Base-by-base conservation (phyloP, 2,329 filamentous ascomycete genomes). In the Venturia nashicola region DNA sequence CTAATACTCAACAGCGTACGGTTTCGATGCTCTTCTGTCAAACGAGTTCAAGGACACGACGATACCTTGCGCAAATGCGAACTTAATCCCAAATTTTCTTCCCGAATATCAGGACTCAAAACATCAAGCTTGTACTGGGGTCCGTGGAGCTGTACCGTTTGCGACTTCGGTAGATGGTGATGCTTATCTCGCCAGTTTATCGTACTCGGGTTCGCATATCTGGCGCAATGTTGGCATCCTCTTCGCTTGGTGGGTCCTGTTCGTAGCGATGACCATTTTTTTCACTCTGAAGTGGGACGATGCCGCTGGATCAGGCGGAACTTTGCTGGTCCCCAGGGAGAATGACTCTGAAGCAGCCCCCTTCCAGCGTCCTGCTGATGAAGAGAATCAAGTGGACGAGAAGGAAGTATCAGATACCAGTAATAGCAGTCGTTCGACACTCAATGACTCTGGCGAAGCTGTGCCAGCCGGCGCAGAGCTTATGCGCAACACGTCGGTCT, bases 31-130 rank as follows among this genome's bases (percentile, higher is more conserved):
- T 9, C 63, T 74, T 16, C 69, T 82, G 59, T 73, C 77, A 20
- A 82, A 82, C 65, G 81, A 83, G 71, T 87, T 89, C 68, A 81
- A 84, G 65, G 78, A 80, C 6, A 79, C 77, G 1, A 69, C 78
- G 0, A 87, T 86, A 59, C 73, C 76, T 1, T 91, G 88, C 66
- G 79, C 82, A 5, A 27, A 63, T 0, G 77, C 77, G 2, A 82
- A 87, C 69, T 76, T 87, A 39, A 80, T 88, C 14, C 86, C 86
- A 2, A 80, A 78, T 9, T 73, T 80, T 6, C 77, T 83, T 67
- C 76, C 82, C 1, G 73, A 73, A 4, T 84, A 82, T 68, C 84
- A 87, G 68, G 70, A 71, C 7, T 76, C 74, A 64, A 71, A 78
- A 1, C 76, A 79, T 3, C 75, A 81, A 0, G 48, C 48, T 55